A percentile compares a stretch with the other conserved stretches of the same genome.
phyloP scores from a whole-genome alignment of 495 filamentous ascomycete genomes.

The Daldinia decipiens region DNA sequence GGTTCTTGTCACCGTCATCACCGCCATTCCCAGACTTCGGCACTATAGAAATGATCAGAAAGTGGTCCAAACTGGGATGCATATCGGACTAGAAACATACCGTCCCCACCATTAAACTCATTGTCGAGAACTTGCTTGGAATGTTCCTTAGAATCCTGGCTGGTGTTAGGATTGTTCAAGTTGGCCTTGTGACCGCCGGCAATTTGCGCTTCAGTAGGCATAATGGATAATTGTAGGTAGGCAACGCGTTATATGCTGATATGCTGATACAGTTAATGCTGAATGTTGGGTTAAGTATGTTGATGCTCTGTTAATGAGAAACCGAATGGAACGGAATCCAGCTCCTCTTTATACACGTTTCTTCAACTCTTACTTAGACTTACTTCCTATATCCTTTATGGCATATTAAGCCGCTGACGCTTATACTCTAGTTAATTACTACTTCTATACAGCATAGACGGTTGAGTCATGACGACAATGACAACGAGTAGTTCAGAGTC shows the following conservation, averaged over 20 bases:
- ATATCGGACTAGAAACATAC: conserved; percentile 27
- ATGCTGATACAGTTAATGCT: neutral
- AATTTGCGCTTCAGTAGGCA: conserved; percentile 53
- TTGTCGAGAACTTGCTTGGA: conserved; percentile 55
- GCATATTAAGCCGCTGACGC: conserved; percentile 7
- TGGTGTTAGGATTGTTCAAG: conserved; percentile 59
- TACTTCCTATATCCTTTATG: neutral
- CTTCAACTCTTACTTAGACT: neutral
- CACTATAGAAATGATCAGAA: conserved; percentile 30
- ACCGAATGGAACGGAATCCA: neutral
- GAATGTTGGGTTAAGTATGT: neutral
- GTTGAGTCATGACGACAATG: conserved; percentile 37
- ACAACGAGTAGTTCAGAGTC: conserved; percentile 13
- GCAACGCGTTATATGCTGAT: neutral
- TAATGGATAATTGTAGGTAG: conserved; percentile 14
- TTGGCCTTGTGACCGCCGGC: conserved; percentile 62
- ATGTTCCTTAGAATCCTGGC: conserved; percentile 51
- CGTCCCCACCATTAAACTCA: conserved; percentile 54
- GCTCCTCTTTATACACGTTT: conserved; percentile 26
- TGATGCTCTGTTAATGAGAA: neutral
- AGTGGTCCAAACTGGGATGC: neutral
- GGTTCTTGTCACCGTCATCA: conserved; percentile 53
- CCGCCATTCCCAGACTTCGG: conserved; percentile 30
- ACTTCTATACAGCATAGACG: conserved; percentile 11
- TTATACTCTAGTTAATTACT: neutral